Evolutionary conservation across 2,329 filamentous ascomycete species (phyloP).

Genomic region (Claviceps spartinae): DNA sequence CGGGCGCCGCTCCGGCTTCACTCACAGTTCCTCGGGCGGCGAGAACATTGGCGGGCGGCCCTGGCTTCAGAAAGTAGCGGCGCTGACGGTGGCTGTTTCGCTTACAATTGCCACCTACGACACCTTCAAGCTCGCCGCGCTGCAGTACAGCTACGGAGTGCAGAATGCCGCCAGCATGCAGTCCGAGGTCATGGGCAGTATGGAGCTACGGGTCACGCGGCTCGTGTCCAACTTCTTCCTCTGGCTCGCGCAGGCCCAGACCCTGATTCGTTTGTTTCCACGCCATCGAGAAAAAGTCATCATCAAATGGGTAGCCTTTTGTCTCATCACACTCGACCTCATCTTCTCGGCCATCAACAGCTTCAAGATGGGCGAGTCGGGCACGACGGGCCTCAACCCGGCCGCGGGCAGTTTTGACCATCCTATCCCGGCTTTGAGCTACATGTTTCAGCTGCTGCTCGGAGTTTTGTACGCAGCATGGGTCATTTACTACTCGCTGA

Average conservation of each 20-base stretch:
- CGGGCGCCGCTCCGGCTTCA: slow-evolving; percentile 72
- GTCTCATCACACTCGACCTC: slow-evolving; percentile 78
- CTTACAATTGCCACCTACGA: slow-evolving; percentile 87
- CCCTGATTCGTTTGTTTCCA: slow-evolving; percentile 85
- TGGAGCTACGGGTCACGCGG: slow-evolving; percentile 78
- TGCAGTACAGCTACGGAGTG: slow-evolving; percentile 65
- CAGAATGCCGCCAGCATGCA: slow-evolving; percentile 70
- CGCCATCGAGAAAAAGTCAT: slow-evolving; percentile 95
- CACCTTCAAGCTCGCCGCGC: slow-evolving; percentile 72
- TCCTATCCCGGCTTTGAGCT: slow-evolving; percentile 80
- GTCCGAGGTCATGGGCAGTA: slow-evolving; percentile 64
- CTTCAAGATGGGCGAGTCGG: slow-evolving; percentile 42
- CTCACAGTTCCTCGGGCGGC: slow-evolving; percentile 63
- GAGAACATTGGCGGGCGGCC: slow-evolving; percentile 83
- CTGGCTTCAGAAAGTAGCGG: slow-evolving; percentile 78
- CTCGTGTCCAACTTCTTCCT: slow-evolving; percentile 93
- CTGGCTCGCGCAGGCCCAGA: slow-evolving; percentile 96
- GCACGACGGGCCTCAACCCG: slow-evolving; percentile 34
- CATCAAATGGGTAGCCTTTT: slow-evolving; percentile 97
- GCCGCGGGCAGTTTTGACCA: slow-evolving; percentile 69
- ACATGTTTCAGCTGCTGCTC: slow-evolving; percentile 77
- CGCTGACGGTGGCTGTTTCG: slow-evolving; percentile 64
- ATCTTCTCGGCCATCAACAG: slow-evolving; percentile 87
- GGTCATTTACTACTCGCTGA: slow-evolving; percentile 88
- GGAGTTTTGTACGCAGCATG: slow-evolving; percentile 83